These are phyloP conservation scores for Trichophyton simii DNA, from an alignment of 2,329 filamentous ascomycete genomes.

Conservation along the genomic window DNA sequence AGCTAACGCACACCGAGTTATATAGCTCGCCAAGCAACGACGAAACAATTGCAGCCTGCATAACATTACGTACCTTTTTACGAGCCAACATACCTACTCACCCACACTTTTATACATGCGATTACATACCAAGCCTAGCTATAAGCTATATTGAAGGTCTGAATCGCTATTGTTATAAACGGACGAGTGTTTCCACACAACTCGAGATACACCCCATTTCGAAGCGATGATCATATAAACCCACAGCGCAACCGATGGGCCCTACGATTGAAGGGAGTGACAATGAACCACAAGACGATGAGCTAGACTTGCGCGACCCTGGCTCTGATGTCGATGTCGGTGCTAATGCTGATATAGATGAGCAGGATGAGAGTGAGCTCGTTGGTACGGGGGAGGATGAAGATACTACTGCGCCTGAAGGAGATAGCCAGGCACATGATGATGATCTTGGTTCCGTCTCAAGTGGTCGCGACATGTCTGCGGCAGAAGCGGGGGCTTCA, in stretches of 20 bases:
- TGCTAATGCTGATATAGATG: constrained; percentile 1
- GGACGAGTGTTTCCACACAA: neutral
- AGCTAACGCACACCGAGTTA: neutral
- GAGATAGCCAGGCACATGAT: neutral
- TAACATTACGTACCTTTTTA: too few relatives aligned
- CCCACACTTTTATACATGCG: neutral
- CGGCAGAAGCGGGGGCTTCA: neutral
- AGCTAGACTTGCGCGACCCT: constrained; percentile 30
- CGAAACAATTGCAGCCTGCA: neutral
- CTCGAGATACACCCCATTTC: constrained; percentile 10
- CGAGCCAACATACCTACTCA: neutral
- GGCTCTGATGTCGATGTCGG: constrained; percentile 16
- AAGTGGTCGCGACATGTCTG: constrained; percentile 14
- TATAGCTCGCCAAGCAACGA: neutral
- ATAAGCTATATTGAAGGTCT: too few relatives aligned
- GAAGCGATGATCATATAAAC: constrained; percentile 42
- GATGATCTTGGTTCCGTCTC: constrained; percentile 16
- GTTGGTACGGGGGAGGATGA: constrained; percentile 4
- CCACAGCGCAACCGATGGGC: constrained; percentile 51
- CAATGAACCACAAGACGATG: constrained; percentile 47
- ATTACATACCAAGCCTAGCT: neutral
- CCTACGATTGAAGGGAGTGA: constrained; percentile 51
- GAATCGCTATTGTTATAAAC: too few relatives aligned
- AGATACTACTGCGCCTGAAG: neutral
- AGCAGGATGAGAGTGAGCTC: constrained; percentile 3